Base-by-base conservation (phyloP, 371 early-diverging fungal species). In the Mucor mucedo region DNA sequence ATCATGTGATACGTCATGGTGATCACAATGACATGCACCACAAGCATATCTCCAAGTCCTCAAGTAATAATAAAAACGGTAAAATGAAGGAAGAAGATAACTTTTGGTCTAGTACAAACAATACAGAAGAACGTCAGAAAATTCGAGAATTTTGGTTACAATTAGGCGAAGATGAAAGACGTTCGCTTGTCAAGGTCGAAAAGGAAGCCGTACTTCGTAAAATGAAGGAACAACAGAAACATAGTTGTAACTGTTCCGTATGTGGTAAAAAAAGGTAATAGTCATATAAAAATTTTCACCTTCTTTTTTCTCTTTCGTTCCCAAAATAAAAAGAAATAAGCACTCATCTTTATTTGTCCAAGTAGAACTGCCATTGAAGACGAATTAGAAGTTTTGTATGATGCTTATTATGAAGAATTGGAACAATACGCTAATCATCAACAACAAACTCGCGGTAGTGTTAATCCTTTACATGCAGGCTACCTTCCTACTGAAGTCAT, bases 221-320 rank as follows among this genome's bases (percentile, higher is more conserved):
- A 76, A 93, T 96, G 86, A 92, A 92, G 74, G 95, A 96, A 68
- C 95, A 96, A 72, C 95, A 94, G 74, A 90, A 91, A 69, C 92
- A 93, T 70, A 89, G 91, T 13, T 96, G 96, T 68, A 88, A 87
- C 35, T 96, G 97, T 69, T 88, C 91, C 29, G 88, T 91, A 6
- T 96, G 96, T 68, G 92, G 94, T 29, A 85, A 91, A 65, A 93
- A 93, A 67, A 86, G 94, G 89, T 93, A 21, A 21, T 21, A 21
- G 21, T 21, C 21, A 74, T 52, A 73, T 30, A 50, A 50, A 50
- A 50, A 30, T 30, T 50, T 29, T 11, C 28, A 13, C 91, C 10
- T 27, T 39, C 30, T 3, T 29, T 40, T 59, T 21, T 4, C n/a
- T 33, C 39, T 11, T 7, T 30, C 29, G 32, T 47, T 47, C 11